A percentile compares a stretch with the other conserved stretches of the same genome.
phyloP scores from a whole-genome alignment of 2,329 filamentous ascomycete species.

The Phyllosticta paracitricarpa region DNA sequence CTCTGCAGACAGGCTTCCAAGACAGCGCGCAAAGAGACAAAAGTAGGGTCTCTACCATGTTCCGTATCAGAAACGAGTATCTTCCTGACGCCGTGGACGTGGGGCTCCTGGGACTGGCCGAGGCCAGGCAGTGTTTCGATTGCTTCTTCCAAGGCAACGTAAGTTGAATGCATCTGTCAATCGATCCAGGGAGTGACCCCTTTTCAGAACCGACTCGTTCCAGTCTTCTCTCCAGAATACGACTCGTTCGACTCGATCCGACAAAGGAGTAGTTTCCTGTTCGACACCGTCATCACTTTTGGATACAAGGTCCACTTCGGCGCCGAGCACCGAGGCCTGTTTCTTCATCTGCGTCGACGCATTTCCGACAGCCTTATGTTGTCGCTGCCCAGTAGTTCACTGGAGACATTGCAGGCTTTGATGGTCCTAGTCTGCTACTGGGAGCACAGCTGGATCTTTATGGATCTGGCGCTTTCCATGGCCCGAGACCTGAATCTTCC shows the following conservation, averaged over 20 bases:
- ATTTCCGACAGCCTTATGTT: constrained; percentile 39
- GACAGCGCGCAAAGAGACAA: neutral
- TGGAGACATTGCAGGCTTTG: constrained; percentile 45
- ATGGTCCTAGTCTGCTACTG: constrained; percentile 44
- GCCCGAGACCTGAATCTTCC: constrained; percentile 39
- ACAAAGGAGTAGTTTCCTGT: constrained; percentile 39
- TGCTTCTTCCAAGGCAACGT: constrained; percentile 24
- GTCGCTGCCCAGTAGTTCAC: constrained; percentile 23
- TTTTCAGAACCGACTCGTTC: constrained; percentile 38
- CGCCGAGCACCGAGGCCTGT: constrained; percentile 25
- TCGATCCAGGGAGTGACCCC: neutral
- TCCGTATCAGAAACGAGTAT: constrained; percentile 1
- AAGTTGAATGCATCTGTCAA: neutral
- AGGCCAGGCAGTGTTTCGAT: constrained; percentile 19
- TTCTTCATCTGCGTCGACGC: constrained; percentile 26
- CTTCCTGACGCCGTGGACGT: constrained; percentile 17
- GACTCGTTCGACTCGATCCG: constrained; percentile 40
- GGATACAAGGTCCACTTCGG: constrained; percentile 41
- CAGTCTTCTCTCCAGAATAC: constrained; percentile 36
- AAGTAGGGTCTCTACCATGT: neutral
- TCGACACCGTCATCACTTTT: constrained; percentile 43
- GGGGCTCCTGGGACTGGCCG: constrained; percentile 18
- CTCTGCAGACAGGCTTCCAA: neutral
- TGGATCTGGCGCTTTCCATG: constrained; percentile 42
- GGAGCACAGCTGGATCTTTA: constrained; percentile 41